Evolutionary conservation across 2,329 filamentous ascomycete species (phyloP).

Genomic region (Tolypocladium capitatum): DNA sequence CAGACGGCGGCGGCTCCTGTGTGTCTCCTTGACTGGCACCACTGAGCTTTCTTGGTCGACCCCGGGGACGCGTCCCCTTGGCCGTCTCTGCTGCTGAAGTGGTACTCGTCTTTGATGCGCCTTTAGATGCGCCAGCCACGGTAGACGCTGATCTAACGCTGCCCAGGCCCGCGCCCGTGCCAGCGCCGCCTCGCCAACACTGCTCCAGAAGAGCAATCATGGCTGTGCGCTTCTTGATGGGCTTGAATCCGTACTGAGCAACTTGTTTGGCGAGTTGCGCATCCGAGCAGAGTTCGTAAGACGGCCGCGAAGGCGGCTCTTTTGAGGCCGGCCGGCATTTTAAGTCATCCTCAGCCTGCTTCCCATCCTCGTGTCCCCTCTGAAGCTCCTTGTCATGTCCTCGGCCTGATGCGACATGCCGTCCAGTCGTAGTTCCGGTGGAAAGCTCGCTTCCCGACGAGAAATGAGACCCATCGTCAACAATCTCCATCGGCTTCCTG

Average conservation of each 20-base stretch:
- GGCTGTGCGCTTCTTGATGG: conserved; percentile 50
- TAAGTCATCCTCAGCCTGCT: background rate
- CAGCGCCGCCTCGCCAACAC: conserved; percentile 47
- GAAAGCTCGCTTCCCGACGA: conserved; percentile 10
- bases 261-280: conserved; percentile 49
- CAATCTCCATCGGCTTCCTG: background rate
- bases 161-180: background rate
- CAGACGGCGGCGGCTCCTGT: conserved; percentile 22
- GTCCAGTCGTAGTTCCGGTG: conserved; percentile 1
- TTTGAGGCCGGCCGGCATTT: background rate
- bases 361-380: background rate
- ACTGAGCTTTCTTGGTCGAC: conserved; percentile 18
- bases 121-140: background rate
- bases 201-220: conserved; percentile 59
- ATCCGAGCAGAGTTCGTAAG: conserved; percentile 49
- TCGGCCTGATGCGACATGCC: background rate
- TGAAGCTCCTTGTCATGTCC: background rate
- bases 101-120: background rate
- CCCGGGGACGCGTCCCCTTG: conserved; percentile 15
- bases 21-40: conserved; percentile 9
- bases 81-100: background rate
- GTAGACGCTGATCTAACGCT: background rate
- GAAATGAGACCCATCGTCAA: conserved; percentile 6
- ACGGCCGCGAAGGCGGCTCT: conserved; percentile 26
- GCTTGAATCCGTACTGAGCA: conserved; percentile 56